These are phyloP conservation scores for Fusarium algeriense DNA, from an alignment of 2,329 filamentous ascomycete species.

Conservation along the genomic window DNA sequence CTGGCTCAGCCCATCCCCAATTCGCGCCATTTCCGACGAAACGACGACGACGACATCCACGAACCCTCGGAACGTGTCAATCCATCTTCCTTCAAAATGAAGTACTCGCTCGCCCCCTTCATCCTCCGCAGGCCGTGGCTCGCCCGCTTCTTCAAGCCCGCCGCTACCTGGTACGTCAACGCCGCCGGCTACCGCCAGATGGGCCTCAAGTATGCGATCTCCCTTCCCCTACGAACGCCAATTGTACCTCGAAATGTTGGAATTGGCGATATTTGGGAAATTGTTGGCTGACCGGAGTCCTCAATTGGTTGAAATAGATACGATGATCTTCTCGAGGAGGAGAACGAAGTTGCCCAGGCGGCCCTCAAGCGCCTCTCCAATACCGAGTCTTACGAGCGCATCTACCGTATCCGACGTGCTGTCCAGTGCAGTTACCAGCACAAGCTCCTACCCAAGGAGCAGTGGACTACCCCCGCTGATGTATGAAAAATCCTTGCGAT, in stretches of 20 bases:
- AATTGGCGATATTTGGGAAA: slow-evolving; percentile 2
- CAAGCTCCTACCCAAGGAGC: slow-evolving; percentile 72
- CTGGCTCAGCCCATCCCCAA: slow-evolving; percentile 51
- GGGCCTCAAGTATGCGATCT: slow-evolving; percentile 79
- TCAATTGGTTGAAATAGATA: slow-evolving; percentile 66
- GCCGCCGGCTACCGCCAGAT: slow-evolving; percentile 93
- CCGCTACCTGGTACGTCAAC: slow-evolving; percentile 90
- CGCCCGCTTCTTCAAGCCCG: slow-evolving; percentile 77
- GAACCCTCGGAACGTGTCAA: slow-evolving; percentile 44
- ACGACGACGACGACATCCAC: slow-evolving; percentile 46
- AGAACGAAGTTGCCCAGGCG: slow-evolving; percentile 85
- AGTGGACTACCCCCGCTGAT: slow-evolving; percentile 71
- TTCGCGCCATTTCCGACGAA: slow-evolving; percentile 51
- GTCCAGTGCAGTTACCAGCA: slow-evolving; percentile 79
- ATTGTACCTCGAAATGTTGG: slow-evolving; percentile 32
- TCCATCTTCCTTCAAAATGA: slow-evolving; percentile 66
- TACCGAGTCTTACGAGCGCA: slow-evolving; percentile 94
- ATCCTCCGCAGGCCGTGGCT: slow-evolving; percentile 90
- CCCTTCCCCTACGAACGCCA: slow-evolving; percentile 22
- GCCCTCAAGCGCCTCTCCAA: slow-evolving; percentile 91
- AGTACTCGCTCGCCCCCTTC: slow-evolving; percentile 78
- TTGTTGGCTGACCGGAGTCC: slow-evolving; percentile 42
- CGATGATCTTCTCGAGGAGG: slow-evolving; percentile 96
- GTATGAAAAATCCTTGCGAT: slow-evolving; percentile 49
- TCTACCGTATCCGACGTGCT: slow-evolving; percentile 96